Base-by-base conservation (phyloP, 2,329 filamentous ascomycete genomes). In the Grosmannia clavigera region DNA sequence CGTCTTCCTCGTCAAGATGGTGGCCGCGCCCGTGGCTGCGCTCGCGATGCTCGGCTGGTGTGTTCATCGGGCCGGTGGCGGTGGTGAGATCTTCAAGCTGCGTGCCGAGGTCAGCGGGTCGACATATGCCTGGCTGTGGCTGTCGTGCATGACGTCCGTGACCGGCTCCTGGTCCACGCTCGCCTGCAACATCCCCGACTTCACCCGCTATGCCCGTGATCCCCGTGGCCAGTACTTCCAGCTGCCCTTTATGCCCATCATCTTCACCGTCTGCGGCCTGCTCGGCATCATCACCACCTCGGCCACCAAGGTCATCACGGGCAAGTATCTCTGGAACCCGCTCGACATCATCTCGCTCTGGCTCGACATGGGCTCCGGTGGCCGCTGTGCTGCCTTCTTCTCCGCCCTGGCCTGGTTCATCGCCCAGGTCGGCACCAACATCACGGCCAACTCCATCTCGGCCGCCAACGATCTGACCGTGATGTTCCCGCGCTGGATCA, bases 31-130 rank as follows among this genome's bases (percentile, higher is more conserved):
- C 1, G 71, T 81, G n/a, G 78, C 80, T 2, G 83, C 81, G 67
- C 75, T 86, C 61, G 81, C 80, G 2, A 84, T 83, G 27, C 74
- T 87, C 66, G 79, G 83, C 54, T 87, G 83, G 83, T 79, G 79
- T 4, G 77, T 86, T 61, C 76, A 78, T 5, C 80, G 81, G 57
- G 78, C 80, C 3, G 78, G 79, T 25, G 78, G 78, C n/a, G 74
- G 78, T 16, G 72, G 72, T 27, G 70, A 71, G 29, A 71, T 74
- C 40, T 74, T 72, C 53, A 62, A 66, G n/a, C 68, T 70, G 35
- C 61, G 58, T 12, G 68, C 72, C 50, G 67, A 67, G 1, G 68
- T 67, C 7, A 61, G 58, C 22, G 80, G 80, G 0, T 74, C 74
- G 22, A 70, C 74, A 46, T 82, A 82, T 64, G 76, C 76, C 54